Base-by-base conservation (phyloP, 2,329 filamentous ascomycete genomes). In the Verruconis gallopava region DNA sequence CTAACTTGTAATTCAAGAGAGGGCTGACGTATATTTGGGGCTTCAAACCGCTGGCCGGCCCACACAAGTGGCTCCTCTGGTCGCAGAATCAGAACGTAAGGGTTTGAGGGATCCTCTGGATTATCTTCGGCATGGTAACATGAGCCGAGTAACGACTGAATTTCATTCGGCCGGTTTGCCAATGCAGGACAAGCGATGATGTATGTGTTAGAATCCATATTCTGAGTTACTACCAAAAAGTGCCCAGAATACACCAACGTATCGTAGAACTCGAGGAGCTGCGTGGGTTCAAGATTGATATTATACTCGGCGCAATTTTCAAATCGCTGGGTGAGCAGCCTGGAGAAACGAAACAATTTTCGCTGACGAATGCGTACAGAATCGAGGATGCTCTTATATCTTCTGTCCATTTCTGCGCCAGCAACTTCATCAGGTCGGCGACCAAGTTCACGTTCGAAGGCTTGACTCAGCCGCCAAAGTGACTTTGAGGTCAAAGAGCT, bases 271-370 rank as follows among this genome's bases (percentile, higher is more conserved):
- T 82, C 77, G 45, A 79, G 77, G 46, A 93, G 69, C 46, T 75
- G 73, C 21, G 83, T 77, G 5, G 73, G 70, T 3, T 73, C 66
- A 42, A 86, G 72, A 25, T 81, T 79, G 54, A 96, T 81, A 58
- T 84, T 94, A 61, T 91, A 94, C 59, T 98, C 91, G 6, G 86
- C 93, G 4, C 85, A 84, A 55, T 98, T 96, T 59, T 98, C 91
- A 54, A 98, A 98, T 45, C 89, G 79, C 55, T 94, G 84, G 51
- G 83, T 88, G 42, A 98, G 63, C 57, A 93, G 85, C 49, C 86
- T 77, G 14, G 85, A 91, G 62, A 96, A 96, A 46, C 91, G 84
- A 57, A 96, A 93, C 48, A 98, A 71, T 74, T 96, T 96, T 60
- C 91, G 76, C 62, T 98, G 91, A 17, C 91, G 78, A 44, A 96